Base-by-base conservation (phyloP, 768 basidiomycete species). In the Phanerochaete carnosa region DNA sequence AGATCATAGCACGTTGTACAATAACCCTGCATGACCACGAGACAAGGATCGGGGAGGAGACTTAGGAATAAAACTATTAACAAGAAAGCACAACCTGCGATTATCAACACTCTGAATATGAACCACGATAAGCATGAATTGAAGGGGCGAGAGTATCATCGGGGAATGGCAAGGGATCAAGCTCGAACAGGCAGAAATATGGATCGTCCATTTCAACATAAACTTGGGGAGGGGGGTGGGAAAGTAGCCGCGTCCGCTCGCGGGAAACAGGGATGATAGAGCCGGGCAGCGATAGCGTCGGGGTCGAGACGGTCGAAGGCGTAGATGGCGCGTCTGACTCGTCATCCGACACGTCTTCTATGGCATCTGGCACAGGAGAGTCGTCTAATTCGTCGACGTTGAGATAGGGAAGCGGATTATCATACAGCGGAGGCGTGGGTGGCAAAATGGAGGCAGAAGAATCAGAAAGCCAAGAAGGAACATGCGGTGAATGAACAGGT, bases 341-440 rank as follows among this genome's bases (percentile, higher is more conserved):
- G 76, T 92, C 90, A 75, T 92, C 91, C 47, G 90, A 92, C 37
- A 81, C 83, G 73, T 92, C 90, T 72, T 92, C 90, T 79, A 92
- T 89, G 45, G 89, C 85, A 68, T 92, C 90, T 46, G 89, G 90
- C 45, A 91, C 83, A 29, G 87, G 77, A 32, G 85, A 79, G 68
- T 88, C 87, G 66, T 88, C 88, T 64, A 83, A 68, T 74, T 89
- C 85, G 74, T 88, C 83, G 66, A 72, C 69, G 61, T 84, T 79
- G 68, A 80, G 81, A 65, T 87, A 88, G 58, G 90, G 85, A 47
- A 88, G 78, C 49, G 87, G 79, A 69, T 84, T 81, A 70, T 81
- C 77, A 76, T 74, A 77, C 62, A 70, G 68, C 25, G 70, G 64
- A 16, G 69, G 58, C 52, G 63, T 61, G 57, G 69, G 59, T 55